These are phyloP conservation scores for Amoebophrya sp. DNA, from an alignment of 169 alveolate genomes.

Conservation along the genomic window DNA sequence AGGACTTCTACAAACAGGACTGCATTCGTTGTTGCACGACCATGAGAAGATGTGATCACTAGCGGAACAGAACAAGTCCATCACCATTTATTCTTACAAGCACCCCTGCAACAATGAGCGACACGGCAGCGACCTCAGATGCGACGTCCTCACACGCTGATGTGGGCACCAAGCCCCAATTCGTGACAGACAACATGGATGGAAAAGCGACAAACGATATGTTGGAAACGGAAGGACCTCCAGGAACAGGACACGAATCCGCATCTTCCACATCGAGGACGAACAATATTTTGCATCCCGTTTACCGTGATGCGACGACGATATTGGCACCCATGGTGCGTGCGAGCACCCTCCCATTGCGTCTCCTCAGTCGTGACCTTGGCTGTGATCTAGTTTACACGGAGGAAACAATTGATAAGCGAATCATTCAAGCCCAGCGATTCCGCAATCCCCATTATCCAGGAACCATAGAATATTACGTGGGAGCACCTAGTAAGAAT, in stretches of 20 bases:
- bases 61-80: background rate
- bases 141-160: too few species aligned
- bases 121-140: too few species aligned
- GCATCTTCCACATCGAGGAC: too few species aligned
- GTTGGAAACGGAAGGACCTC: background rate
- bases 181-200: too few species aligned
- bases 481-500: too few species aligned
- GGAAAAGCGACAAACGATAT: too few species aligned
- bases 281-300: background rate
- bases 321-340: slow-evolving; percentile 9
- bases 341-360: background rate
- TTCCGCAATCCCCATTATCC: background rate
- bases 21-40: too few species aligned
- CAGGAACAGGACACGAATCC: background rate
- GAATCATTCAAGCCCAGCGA: background rate
- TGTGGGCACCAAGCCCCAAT: too few species aligned
- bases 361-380: background rate
- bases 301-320: background rate
- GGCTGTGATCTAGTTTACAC: background rate
- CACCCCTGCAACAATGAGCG: too few species aligned
- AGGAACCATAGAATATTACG: background rate
- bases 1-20: too few species aligned
- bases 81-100: background rate
- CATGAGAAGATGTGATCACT: background rate
- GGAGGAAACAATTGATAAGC: background rate